A percentile compares a stretch with the other conserved stretches of the same genome.
Evolutionary conservation across 495 filamentous ascomycete species (phyloP).

Genomic region (Penicillium diatomitis): DNA sequence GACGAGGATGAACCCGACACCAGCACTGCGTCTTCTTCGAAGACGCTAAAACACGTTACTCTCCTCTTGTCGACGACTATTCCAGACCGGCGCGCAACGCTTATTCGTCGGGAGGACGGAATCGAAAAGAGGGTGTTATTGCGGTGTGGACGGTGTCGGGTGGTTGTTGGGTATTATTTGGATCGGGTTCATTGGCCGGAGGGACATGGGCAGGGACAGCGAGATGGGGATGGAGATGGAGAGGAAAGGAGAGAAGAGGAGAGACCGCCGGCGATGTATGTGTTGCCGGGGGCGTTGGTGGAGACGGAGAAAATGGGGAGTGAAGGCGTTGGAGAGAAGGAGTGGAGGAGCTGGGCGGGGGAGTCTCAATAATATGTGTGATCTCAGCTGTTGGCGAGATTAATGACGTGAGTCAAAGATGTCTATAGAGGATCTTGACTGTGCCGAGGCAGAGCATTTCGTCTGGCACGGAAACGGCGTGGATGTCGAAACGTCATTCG

Average conservation of each 20-base stretch:
- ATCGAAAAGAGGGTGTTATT: conserved; percentile 60
- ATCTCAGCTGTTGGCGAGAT: background rate
- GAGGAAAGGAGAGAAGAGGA: conserved; percentile 7
- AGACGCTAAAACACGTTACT: conserved; percentile 27
- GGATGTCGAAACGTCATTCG: too few species aligned
- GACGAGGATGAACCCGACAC: conserved; percentile 2
- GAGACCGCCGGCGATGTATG: conserved; percentile 44
- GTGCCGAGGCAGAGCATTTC: too few species aligned
- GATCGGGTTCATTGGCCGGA: conserved; percentile 27
- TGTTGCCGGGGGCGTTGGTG: conserved; percentile 47
- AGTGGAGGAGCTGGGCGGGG: conserved; percentile 24
- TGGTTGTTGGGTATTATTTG: conserved; percentile 54
- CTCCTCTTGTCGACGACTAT: conserved; percentile 41
- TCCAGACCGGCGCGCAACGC: conserved; percentile 38
- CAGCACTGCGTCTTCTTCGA: background rate
- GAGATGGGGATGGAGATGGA: background rate
- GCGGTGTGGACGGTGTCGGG: conserved; percentile 54
- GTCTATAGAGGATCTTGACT: too few species aligned
- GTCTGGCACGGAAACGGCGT: too few species aligned
- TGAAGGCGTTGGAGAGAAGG: conserved; percentile 17
- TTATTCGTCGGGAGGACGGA: conserved; percentile 56
- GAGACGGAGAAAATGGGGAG: conserved; percentile 38
- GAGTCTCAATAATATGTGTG: background rate
- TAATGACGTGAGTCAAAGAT: too few species aligned
- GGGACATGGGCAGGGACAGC: background rate